Base-by-base conservation (phyloP, 148 eudicot genomes). In the Fagopyrum tataricum region DNA sequence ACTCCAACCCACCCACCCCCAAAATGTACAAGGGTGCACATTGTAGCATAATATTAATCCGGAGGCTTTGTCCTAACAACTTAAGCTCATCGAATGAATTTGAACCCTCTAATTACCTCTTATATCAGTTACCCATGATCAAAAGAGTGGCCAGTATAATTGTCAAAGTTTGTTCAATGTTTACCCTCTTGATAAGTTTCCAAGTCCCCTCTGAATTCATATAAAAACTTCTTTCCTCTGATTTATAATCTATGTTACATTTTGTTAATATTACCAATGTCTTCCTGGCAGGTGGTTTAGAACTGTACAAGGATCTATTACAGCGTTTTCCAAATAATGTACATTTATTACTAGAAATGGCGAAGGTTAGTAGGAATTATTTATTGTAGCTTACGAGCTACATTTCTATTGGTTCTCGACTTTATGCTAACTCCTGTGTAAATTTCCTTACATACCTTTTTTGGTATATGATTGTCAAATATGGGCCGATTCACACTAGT, bases 301-400 rank as follows among this genome's bases (percentile, higher is more conserved):
- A 94, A 78, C 81, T 87, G 59, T 87, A 83, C 73, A 70, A 86
- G 56, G 98, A 91, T 72, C 95, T 94, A 77, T 82, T 94, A 47
- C 96, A 91, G 72, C 89, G 88, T 72, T 91, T 94, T 81, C 97
- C 97, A 66, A 89, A 88, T 77, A 94, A 94, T 76, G 81, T 81
- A 70, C 97, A 94, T 77, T 44, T 94, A 79, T 75, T 94, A 75
- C 93, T 94, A 75, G 98, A 94, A 83, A 86, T 89, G 64, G 97
- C 96, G 40, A 94, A 94, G 98, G 97, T 94, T 58, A 62, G 91
- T 42, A 39, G 47, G 69, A 49, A 53, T 44, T 81, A 58, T 64
- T 59, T 17, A 31, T 31, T 0, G 1, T 1, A 13, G 64, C 23
- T 64, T 72, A 14, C 26, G 43, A 11, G 75, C 67, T 37, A 51